Evolutionary conservation across 108 stramenopile species (phyloP), one percentile per base, ranked within the genome.

Genomic region (Nitzschia sp.): DNA sequence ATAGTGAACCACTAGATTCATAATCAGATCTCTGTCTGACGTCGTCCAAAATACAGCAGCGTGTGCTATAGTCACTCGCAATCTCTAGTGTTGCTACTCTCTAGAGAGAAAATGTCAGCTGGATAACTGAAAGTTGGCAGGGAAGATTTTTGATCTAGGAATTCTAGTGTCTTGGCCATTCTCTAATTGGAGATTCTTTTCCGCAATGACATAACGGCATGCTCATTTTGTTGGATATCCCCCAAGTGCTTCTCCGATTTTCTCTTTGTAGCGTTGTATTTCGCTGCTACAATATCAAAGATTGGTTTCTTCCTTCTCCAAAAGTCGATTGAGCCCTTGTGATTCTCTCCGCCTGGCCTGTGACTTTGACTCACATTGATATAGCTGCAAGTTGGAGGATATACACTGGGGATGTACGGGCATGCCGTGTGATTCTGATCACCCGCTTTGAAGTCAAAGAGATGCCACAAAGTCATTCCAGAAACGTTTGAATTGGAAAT

Each of bases 241-340:
- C 9, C 9, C 6, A 6, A 9, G 13, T 41, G 9, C 38, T 41
- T 41, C 9, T 6, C 9, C n/a, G n/a, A n/a, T 41, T 41, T 41
- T 13, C 13, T 13, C 38, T 41, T 41, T 41, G 38, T 41, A 6
- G 38, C 45, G 29, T 69, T 65, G 60, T 70, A 80, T 32, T 27
- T 63, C 31, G 58, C 23, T 13, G 79, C 79, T 16, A 80, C 74
- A 45, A 50, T 22, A 29, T 25, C 32, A 53, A 59, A 80, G 32
- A 22, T 34, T 0, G 69, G 65, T 56, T 80, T 80, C 22, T 36
- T 35, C 52, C 79, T 27, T 16, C 79, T 48, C 28, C 57, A 80
- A 62, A 76, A 80, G 58, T 80, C 79, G 2, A 80, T 0, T 21
- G 55, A 48, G 21, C 79, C 79, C 48, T 80, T 80, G 74, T 75